These are phyloP conservation scores for Amanita thiersii DNA, from an alignment of 768 basidiomycete genomes.

Conservation along the genomic window DNA sequence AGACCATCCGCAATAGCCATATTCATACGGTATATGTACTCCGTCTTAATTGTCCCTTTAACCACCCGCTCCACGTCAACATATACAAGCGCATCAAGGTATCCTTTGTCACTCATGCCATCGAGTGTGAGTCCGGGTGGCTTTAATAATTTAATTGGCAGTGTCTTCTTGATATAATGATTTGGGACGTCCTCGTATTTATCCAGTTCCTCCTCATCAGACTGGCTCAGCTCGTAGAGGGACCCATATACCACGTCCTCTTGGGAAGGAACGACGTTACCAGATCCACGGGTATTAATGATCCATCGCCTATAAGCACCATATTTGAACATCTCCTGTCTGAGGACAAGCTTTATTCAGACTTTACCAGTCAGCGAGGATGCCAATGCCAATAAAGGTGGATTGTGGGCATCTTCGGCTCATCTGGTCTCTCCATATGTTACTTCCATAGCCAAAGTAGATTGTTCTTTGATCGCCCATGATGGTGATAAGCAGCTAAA, in stretches of 20 bases:
- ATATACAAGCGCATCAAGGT: slow-evolving; percentile 27
- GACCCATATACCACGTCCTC: slow-evolving; percentile 35
- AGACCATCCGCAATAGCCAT: slow-evolving; percentile 33
- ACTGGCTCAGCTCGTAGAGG: slow-evolving; percentile 30
- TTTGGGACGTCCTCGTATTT: slow-evolving; percentile 30
- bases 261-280: slow-evolving; percentile 32
- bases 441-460: slow-evolving; percentile 46
- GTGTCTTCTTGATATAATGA: slow-evolving; percentile 26
- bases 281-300: slow-evolving; percentile 34
- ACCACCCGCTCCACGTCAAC: slow-evolving; percentile 26
- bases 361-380: slow-evolving; percentile 31
- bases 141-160: slow-evolving; percentile 19
- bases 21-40: slow-evolving; percentile 41
- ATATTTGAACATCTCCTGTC: not conserved
- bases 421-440: slow-evolving; percentile 45
- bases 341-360: not conserved
- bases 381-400: slow-evolving; percentile 30
- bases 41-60: slow-evolving; percentile 24
- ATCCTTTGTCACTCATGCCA: not conserved
- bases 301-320: slow-evolving; percentile 36
- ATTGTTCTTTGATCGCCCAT: slow-evolving; percentile 13
- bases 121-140: not conserved
- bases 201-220: slow-evolving; percentile 35
- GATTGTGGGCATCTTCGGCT: slow-evolving; percentile 35
- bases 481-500: too few species aligned